Percentiles rank a stretch among this genome's conserved stretches.
phyloP scores from a whole-genome alignment of 148 eudicot species.

The Vaccinium macrocarpon region DNA sequence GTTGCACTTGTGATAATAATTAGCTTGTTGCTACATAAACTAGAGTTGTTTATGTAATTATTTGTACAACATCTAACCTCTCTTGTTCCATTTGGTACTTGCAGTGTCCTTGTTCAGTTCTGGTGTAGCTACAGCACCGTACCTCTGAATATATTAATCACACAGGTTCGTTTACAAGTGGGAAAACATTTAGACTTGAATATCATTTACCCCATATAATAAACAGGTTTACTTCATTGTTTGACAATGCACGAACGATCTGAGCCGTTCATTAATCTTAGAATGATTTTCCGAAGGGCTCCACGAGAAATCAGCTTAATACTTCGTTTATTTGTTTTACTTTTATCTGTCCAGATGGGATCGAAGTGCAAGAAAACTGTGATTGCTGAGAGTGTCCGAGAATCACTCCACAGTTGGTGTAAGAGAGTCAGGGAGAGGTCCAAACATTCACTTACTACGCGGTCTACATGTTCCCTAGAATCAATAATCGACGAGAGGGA shows the following conservation, averaged over 20 bases:
- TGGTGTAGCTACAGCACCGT: constrained; percentile 99
- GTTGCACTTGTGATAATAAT: not conserved
- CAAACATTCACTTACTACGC: constrained; percentile 58
- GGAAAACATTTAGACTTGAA: not conserved
- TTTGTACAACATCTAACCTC: not conserved
- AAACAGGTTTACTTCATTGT: not conserved
- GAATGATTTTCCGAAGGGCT: too few species aligned
- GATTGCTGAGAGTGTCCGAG: constrained; percentile 90
- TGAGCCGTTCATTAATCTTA: too few species aligned
- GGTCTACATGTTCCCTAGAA: constrained; percentile 73
- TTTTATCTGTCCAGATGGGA: constrained; percentile 64
- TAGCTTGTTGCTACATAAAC: not conserved
- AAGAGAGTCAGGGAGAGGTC: constrained; percentile 86
- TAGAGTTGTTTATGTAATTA: not conserved
- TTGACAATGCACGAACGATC: not conserved
- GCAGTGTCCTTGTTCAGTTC: constrained; percentile 89
- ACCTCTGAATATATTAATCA: constrained; percentile 80
- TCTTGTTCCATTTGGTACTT: constrained; percentile 13
- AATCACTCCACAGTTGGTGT: constrained; percentile 93
- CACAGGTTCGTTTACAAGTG: constrained; percentile 49
- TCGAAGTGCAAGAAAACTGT: constrained; percentile 83
- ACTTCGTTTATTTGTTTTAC: not conserved
- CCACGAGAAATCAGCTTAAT: too few species aligned
- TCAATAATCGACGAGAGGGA: constrained; percentile 71
- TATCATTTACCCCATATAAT: not conserved